These are phyloP conservation scores for Prunus yedoensis DNA, from an alignment of 331 rosid genomes.

Conservation along the genomic window DNA sequence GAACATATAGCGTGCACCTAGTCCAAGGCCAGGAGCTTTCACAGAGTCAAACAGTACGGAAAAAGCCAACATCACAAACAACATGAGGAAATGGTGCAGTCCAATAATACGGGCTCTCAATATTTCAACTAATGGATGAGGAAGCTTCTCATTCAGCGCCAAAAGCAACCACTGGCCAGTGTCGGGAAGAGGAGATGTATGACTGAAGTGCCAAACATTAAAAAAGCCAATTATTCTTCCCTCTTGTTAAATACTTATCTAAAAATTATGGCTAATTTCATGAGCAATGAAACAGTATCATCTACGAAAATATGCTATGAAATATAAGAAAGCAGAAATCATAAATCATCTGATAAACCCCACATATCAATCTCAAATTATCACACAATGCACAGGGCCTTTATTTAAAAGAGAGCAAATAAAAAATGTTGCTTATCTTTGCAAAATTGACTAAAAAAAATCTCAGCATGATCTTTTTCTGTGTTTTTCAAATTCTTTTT, in stretches of 20 bases:
- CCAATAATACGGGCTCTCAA: conserved; percentile 78
- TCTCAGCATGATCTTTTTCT: neutral
- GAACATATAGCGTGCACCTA: conserved; percentile 95
- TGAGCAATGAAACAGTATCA: neutral
- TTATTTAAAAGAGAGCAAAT: neutral
- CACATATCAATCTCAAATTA: neutral
- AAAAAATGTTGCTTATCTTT: neutral
- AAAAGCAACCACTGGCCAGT: conserved; percentile 90
- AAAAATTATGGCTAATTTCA: conserved; percentile 12
- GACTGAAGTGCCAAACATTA: conserved; percentile 53
- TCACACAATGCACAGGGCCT: neutral
- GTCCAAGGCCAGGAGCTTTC: conserved; percentile 90
- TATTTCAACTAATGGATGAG: conserved; percentile 57
- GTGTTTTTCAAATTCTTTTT: neutral
- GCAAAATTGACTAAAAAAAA: neutral
- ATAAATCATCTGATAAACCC: neutral
- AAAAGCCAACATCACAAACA: conserved; percentile 93
- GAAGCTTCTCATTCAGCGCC: conserved; percentile 86
- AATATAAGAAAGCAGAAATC: neutral
- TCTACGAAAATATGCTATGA: neutral
- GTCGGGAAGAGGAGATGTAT: conserved; percentile 84
- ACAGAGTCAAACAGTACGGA: conserved; percentile 86
- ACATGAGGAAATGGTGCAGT: conserved; percentile 86
- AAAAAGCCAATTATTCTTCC: conserved; percentile 16
- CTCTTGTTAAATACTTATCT: neutral